These are phyloP conservation scores for Malassezia japonica DNA, from an alignment of 1,284 basidiomycete species.

Conservation along the genomic window DNA sequence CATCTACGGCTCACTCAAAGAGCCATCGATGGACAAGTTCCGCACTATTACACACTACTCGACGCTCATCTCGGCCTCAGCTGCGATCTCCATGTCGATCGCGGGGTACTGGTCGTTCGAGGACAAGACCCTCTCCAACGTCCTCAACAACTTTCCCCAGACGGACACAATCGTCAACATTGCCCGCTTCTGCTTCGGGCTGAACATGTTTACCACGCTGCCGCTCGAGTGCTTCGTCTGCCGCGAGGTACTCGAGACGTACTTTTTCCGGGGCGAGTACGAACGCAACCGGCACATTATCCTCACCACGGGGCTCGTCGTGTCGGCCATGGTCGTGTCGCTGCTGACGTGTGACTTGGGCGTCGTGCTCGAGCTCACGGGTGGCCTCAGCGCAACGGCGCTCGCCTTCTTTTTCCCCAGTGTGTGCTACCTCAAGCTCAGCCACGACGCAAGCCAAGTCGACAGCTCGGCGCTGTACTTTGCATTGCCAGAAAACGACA, in stretches of 20 bases:
- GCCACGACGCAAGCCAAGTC: constrained; percentile 26
- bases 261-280: constrained; percentile 34
- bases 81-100: constrained; percentile 59
- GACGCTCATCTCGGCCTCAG: constrained; percentile 41
- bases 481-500: constrained; percentile 1
- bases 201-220: constrained; percentile 97
- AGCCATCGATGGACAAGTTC: constrained; percentile 89
- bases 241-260: constrained; percentile 58
- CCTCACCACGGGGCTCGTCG: constrained; percentile 76
- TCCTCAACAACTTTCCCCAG: constrained; percentile 47
- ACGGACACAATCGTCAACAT: constrained; percentile 54
- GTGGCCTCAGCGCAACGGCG: constrained; percentile 83
- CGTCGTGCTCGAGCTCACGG: constrained; percentile 92
- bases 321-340: constrained; percentile 73
- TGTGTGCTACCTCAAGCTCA: constrained; percentile 44
- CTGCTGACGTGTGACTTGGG: constrained; percentile 91
- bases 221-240: constrained; percentile 89
- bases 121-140: constrained; percentile 64
- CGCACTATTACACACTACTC: constrained; percentile 71
- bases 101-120: constrained; percentile 89
- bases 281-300: constrained; percentile 63
- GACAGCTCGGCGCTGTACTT: constrained; percentile 18
- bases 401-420: constrained; percentile 70
- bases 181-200: constrained; percentile 84
- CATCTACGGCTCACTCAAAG: constrained; percentile 85